Evolutionary conservation across 2,329 filamentous ascomycete species (phyloP).

Genomic region (Zalaria sp.): DNA sequence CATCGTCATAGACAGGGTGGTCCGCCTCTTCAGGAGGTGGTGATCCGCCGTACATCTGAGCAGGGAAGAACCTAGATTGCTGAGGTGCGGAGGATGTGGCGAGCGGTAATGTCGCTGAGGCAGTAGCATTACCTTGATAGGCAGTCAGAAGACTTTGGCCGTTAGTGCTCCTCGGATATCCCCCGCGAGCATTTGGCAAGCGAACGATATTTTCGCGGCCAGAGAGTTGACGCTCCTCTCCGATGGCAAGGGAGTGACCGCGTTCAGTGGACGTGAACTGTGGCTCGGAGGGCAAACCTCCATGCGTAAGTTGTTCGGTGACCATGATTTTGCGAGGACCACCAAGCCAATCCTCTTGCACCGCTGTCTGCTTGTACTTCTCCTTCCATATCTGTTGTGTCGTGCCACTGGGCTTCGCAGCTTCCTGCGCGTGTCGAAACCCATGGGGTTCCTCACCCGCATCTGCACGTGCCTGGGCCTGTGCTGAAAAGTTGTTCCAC

Average conservation of each 20-base stretch:
- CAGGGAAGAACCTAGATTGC: slow-evolving; percentile 23
- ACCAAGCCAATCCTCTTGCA: slow-evolving; percentile 12
- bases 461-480: slow-evolving; percentile 4
- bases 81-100: slow-evolving; percentile 4
- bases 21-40: slow-evolving; percentile 60
- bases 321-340: slow-evolving; percentile 13
- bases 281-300: neutral
- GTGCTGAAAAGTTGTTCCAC: slow-evolving; percentile 12
- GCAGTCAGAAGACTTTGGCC: slow-evolving; percentile 5
- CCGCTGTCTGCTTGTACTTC: slow-evolving; percentile 20
- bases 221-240: slow-evolving; percentile 8
- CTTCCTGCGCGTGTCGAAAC: neutral
- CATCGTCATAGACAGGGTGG: slow-evolving; percentile 55
- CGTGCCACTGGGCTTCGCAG: neutral
- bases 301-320: slow-evolving; percentile 16
- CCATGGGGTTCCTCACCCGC: neutral
- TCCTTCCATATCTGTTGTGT: slow-evolving; percentile 11
- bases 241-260: slow-evolving; percentile 9
- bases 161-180: neutral
- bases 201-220: slow-evolving; percentile 16
- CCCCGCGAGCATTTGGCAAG: slow-evolving; percentile 11
- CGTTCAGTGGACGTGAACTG: neutral
- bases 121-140: slow-evolving; percentile 9
- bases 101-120: slow-evolving; percentile 1
- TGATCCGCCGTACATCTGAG: slow-evolving; percentile 31